phyloP scores from a whole-genome alignment of 345 rosid genomes.

The Euphorbia tirucalli region DNA sequence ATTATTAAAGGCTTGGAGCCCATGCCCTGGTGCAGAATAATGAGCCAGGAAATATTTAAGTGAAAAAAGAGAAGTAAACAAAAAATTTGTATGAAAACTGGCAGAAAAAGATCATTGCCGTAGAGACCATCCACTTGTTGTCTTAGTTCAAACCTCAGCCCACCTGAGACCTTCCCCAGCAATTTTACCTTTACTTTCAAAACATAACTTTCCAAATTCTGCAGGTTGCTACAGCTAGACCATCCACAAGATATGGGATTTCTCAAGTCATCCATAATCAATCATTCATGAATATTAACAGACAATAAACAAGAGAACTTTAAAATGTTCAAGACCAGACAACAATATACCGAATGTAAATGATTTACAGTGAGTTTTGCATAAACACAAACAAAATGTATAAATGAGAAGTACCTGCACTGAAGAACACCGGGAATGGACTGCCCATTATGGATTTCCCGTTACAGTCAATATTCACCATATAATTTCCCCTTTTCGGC shows the following conservation, averaged over 20 bases:
- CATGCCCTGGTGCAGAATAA: neutral
- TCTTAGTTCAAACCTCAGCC: neutral
- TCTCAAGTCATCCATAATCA: neutral
- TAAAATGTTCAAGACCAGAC: neutral
- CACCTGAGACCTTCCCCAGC: neutral
- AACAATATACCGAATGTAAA: no score
- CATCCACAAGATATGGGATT: neutral
- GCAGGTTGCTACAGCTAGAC: neutral
- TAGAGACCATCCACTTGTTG: neutral
- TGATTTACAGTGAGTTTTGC: neutral
- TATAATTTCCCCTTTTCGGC: constrained; percentile 96
- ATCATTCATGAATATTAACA: neutral
- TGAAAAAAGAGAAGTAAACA: neutral
- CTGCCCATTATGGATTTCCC: constrained; percentile 90
- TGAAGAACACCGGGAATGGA: constrained; percentile 97
- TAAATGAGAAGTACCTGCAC: constrained; percentile 59
- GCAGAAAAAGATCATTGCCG: neutral
- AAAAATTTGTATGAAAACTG: neutral
- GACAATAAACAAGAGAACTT: neutral
- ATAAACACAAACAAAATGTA: neutral
- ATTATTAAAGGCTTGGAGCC: neutral
- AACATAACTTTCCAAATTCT: neutral
- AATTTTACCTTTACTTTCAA: neutral
- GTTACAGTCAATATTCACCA: constrained; percentile 84
- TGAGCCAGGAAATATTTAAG: neutral